Conservation (phyloP, 176 grass and related monocot genomes). For the Oryza meyeriana region DNA sequence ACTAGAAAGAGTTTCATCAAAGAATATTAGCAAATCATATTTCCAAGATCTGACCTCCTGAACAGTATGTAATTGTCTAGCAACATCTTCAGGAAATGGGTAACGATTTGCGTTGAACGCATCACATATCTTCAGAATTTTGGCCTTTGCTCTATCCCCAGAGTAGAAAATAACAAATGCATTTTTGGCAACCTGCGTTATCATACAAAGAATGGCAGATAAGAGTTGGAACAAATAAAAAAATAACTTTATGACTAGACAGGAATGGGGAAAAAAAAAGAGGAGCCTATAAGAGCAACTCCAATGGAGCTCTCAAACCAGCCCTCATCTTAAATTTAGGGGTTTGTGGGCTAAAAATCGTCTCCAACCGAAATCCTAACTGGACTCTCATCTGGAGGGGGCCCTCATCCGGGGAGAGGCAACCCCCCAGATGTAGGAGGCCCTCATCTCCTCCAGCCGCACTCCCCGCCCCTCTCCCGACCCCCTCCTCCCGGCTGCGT, state of each 20-base stretch:
- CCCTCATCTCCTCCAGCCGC: too few relatives aligned
- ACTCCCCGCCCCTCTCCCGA: too few relatives aligned
- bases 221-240: constrained; percentile 4
- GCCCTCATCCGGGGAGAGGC: too few relatives aligned
- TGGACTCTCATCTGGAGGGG: too few relatives aligned
- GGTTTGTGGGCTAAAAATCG: too few relatives aligned
- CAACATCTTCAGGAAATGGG: constrained; percentile 78
- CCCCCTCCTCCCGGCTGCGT: too few relatives aligned
- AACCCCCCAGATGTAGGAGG: too few relatives aligned
- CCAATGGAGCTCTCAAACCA: too few relatives aligned
- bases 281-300: too few relatives aligned
- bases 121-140: constrained; percentile 97
- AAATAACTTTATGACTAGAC: constrained; percentile 8
- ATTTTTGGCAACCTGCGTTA: constrained; percentile 74
- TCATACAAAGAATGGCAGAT: neutral
- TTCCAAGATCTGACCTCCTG: constrained; percentile 58
- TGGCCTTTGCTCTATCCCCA: constrained; percentile 80
- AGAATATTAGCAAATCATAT: constrained; percentile 22
- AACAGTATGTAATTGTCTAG: constrained; percentile 69
- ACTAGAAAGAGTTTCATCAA: neutral
- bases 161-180: constrained; percentile 93
- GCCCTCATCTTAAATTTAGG: too few relatives aligned
- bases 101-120: constrained; percentile 94
- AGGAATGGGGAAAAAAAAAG: neutral
- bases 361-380: too few relatives aligned